Base-by-base conservation (phyloP, 2,329 filamentous ascomycete genomes). In the Tetracladium maxilliforme region DNA sequence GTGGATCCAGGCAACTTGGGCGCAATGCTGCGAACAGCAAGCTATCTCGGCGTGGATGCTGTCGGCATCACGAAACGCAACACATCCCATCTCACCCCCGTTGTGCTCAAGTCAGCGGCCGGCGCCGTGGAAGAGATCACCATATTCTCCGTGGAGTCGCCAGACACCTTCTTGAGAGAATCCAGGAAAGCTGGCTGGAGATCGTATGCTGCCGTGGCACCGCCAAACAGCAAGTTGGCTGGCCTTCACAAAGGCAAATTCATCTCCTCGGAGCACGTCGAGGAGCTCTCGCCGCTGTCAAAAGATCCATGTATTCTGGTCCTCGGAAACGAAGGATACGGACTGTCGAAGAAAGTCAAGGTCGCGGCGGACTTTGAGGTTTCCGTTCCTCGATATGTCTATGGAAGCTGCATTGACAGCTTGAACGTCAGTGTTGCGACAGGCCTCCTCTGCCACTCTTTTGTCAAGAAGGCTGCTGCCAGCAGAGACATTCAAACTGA, bases 381-480 rank as follows among this genome's bases (percentile, higher is more conserved):
- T 5, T 68, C 73, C 6, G 81, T 98, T 27, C 63, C 62, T 35
- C 62, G 49, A 21, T 28, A 30, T 24, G 31, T 29, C 6, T 54
- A 43, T 33, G 57, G 40, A 44, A 64, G 41, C 45, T 71, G 36
- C 44, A 71, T 98, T 4, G 87, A 95, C 49, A 93, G 84, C 47
- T 53, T 98, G 46, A 95, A 98, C 45, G 90, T 95, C 19, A 83
- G 81, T 43, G 86, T 92, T 12, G 87, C 90, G 2, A 71, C 81
- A 6, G 83, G 71, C 2, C 54, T 95, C 24, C 52, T 95, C 25
- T 75, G 74, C 33, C 65, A 74, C 34, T 59, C 74, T 1, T 82
- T 90, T 41, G 44, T 81, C 40, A 63, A 30, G 10, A 30, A 25
- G 12, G 9, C 21, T 10, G 13, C 21, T 10, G 9, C 10, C 9